A percentile compares a stretch with the other conserved stretches of the same genome.
Evolutionary conservation across 108 stramenopile genomes (phyloP).

Genomic region (Epipyxis sp.): DNA sequence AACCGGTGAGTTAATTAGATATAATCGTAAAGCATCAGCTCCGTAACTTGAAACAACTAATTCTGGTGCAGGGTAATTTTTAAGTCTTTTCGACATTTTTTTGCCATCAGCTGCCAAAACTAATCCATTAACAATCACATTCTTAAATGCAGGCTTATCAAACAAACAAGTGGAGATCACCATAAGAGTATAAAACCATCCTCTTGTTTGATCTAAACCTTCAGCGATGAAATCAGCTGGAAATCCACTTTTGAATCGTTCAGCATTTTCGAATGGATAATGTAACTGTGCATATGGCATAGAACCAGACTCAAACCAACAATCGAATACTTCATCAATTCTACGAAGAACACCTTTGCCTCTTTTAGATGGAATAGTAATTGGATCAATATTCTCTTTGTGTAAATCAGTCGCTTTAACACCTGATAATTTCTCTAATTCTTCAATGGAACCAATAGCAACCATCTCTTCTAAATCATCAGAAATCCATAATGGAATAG

Average conservation of each 20-base stretch:
- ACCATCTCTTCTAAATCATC: conserved; percentile 88
- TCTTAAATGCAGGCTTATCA: conserved; percentile 95
- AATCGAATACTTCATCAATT: conserved; percentile 97
- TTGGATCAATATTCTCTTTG: conserved; percentile 85
- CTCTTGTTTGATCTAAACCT: conserved; percentile 99
- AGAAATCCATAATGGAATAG: conserved; percentile 96
- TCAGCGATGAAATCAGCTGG: conserved; percentile 99
- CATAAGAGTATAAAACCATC: conserved; percentile 99
- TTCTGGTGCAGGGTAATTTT: conserved; percentile 97
- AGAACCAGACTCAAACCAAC: conserved; percentile 99
- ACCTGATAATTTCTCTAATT: conserved; percentile 78
- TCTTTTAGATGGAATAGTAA: conserved; percentile 89
- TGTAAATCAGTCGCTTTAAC: conserved; percentile 81
- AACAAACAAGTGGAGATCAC: conserved; percentile 97
- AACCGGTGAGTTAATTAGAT: conserved; percentile 98
- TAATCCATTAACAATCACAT: conserved; percentile 96
- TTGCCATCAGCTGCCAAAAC: conserved; percentile 95
- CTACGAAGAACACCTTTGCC: conserved; percentile 80
- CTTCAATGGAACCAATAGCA: conserved; percentile 87
- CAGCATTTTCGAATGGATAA: conserved; percentile 98
- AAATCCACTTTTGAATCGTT: conserved; percentile 86
- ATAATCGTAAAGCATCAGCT: conserved; percentile 97
- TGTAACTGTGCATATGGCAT: conserved; percentile 99
- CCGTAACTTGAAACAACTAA: conserved; percentile 87
- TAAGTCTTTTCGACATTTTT: conserved; percentile 98